Percentiles rank a stretch among this genome's conserved stretches.
Evolutionary conservation across 345 rosid species (phyloP).

Genomic region (Pugionium dolabratum): DNA sequence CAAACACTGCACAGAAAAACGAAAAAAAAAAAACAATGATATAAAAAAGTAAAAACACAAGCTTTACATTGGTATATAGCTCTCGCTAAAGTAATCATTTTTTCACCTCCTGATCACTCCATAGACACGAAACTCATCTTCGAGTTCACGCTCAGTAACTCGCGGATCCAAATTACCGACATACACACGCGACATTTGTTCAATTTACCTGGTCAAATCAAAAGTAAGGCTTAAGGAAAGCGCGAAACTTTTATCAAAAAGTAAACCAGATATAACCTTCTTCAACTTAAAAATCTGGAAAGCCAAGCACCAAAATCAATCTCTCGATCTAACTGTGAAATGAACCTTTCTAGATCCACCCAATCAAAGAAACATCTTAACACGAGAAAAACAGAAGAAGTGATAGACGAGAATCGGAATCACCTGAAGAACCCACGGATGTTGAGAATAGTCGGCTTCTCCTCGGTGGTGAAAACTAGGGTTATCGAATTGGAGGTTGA

Average conservation of each 20-base stretch:
- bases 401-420: not conserved
- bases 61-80: constrained; percentile 8
- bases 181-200: constrained; percentile 71
- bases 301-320: not conserved
- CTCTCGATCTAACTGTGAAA: constrained; percentile 1
- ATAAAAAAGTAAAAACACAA: not conserved
- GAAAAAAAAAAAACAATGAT: not conserved
- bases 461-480: constrained; percentile 26
- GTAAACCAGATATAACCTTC: not conserved
- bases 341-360: not conserved
- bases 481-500: constrained; percentile 15
- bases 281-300: not conserved
- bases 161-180: constrained; percentile 82
- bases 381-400: not conserved
- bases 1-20: constrained; percentile 57
- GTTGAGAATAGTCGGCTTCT: constrained; percentile 18
- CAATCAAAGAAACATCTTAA: not conserved
- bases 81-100: not conserved
- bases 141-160: constrained; percentile 74
- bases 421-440: constrained; percentile 22
- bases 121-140: constrained; percentile 67
- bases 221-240: not conserved
- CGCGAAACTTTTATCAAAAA: not conserved
- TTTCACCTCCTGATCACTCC: constrained; percentile 68
- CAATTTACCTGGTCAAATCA: constrained; percentile 25